Evolutionary conservation across 1,139 yeast species (phyloP), one percentile per base, ranked within the genome.

Genomic region (Sugiyamaella japonica): DNA sequence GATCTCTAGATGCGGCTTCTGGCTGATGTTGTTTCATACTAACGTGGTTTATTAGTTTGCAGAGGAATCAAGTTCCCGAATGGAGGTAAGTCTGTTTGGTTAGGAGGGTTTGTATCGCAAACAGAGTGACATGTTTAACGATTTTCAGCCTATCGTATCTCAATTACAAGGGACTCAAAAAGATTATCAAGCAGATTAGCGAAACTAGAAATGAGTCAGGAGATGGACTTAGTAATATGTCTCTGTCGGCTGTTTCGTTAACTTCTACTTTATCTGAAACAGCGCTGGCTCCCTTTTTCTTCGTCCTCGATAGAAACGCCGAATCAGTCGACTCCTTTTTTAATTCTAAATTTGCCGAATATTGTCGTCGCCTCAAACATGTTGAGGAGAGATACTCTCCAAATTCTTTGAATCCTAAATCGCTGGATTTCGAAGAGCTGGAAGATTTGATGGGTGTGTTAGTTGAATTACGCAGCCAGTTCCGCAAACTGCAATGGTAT

Each of bases 51-150:
- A n/a, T 45, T 47, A 75, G 79, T 36, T 75, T 89, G 62, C 72
- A 84, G 39, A 76, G 88, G 55, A 96, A 91, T 70, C 96, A 89
- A 75, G 89, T 91, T 57, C 97, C 97, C 7, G 97, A 90, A 73
- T 91, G 98, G 97, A 77, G 75, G 69, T 70, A 58, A 46, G 71
- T 57, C 38, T 42, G 20, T 7, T 39, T 20, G 37, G 17, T 9
- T 17, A 25, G 32, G 31, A 36, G 15, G 20, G 25, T 13, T 31
- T 12, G 34, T 3, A 7, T 29, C 34, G 34, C 34, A 29, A 12
- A 29, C 34, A 29, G 20, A 31, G 16, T 31, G 12, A 12, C 16
- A 34, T 44, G 13, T 9, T 41, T 32, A 44, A 39, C 47, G n/a
- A 13, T 43, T 55, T 29, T 32, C 52, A 68, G 80, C 54, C 76